Conservation (phyloP, 805 yeast genomes). For the Metschnikowia lachancei region DNA sequence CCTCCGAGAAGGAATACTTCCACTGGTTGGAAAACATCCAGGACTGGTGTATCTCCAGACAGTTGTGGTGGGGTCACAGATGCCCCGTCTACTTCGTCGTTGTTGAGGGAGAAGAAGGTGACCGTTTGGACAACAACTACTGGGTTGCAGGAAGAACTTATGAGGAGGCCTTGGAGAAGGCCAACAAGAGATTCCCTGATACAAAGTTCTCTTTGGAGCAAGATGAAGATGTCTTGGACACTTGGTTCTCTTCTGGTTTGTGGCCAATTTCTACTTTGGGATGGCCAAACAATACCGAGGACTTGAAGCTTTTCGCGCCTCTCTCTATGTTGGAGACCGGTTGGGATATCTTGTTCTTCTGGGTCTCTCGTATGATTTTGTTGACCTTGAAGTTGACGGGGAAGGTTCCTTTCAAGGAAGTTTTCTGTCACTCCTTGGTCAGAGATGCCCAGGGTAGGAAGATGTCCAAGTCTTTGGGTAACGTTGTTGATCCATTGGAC, state of each 20-base stretch:
- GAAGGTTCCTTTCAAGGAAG: conserved; percentile 88
- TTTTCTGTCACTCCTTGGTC: conserved; percentile 95
- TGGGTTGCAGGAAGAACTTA: conserved; percentile 89
- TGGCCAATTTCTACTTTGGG: conserved; percentile 98
- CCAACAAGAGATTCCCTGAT: conserved; percentile 67
- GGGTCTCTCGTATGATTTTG: conserved; percentile 97
- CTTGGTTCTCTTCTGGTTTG: conserved; percentile 97
- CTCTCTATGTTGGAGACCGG: conserved; percentile 96
- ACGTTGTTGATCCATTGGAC: conserved; percentile 93
- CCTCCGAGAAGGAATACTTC: conserved; percentile 90
- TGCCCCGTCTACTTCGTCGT: conserved; percentile 91
- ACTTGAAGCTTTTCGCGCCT: conserved; percentile 78
- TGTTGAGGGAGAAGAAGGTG: conserved; percentile 71
- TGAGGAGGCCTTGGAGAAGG: conserved; percentile 85
- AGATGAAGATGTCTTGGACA: conserved; percentile 97
- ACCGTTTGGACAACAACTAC: conserved; percentile 58
- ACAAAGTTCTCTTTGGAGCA: conserved; percentile 75
- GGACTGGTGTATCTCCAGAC: conserved; percentile 99
- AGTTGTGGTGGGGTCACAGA: conserved; percentile 93
- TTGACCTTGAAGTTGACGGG: conserved; percentile 90
- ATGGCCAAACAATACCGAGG: conserved; percentile 82
- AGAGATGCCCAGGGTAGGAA: conserved; percentile 99
- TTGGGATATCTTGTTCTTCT: conserved; percentile 98
- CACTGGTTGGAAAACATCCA: conserved; percentile 94
- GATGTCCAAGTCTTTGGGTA: conserved; percentile 97